Evolutionary conservation across 106 monocot genomes (phyloP), one percentile per base, ranked within the genome.

Genomic region (Phalaenopsis equestris): DNA sequence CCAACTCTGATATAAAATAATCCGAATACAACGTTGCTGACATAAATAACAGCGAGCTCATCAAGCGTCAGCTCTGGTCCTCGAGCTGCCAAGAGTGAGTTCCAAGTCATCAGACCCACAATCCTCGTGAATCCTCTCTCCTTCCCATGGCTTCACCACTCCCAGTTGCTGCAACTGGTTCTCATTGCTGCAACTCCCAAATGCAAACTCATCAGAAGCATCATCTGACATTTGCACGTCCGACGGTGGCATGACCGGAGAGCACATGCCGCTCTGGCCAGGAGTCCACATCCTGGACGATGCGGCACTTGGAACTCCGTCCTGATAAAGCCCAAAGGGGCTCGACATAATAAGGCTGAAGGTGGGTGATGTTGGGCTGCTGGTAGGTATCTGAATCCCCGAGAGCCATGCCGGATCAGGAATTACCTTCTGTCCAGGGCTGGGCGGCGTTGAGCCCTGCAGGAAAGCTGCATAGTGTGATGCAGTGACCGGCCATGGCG

Each of bases 121-220:
- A 61, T 88, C 88, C 70, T 88, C 90, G 23, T 90, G 90, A 64
- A 90, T 88, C 77, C 84, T 90, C 75, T 90, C 90, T 43, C 90
- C 90, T 47, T 90, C 90, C 90, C 90, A 90, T 18, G 90, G 83
- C 82, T 88, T 90, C 84, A 90, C 88, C 79, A 88, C 24, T 7
- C 81, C 85, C 21, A 41, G 39, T 11, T 39, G 65, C 36, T 86
- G 81, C 37, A 12, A 12, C 52, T 52, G 52, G 52, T 52, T 52
- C 52, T 47, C 55, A n/a, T 72, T 39, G 37, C 72, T 30, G 41
- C 82, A 78, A 52, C 87, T 81, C 7, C 85, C 82, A 42, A 88
- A 88, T 5, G 88, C 85, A 58, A 88, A 88, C 56, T 88, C 88
- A 19, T 82, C 88, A 1, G 84, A 80, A 5, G 68, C 73, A 16